Base-by-base conservation (phyloP, 768 basidiomycete species). In the Serpula lacrymans region DNA sequence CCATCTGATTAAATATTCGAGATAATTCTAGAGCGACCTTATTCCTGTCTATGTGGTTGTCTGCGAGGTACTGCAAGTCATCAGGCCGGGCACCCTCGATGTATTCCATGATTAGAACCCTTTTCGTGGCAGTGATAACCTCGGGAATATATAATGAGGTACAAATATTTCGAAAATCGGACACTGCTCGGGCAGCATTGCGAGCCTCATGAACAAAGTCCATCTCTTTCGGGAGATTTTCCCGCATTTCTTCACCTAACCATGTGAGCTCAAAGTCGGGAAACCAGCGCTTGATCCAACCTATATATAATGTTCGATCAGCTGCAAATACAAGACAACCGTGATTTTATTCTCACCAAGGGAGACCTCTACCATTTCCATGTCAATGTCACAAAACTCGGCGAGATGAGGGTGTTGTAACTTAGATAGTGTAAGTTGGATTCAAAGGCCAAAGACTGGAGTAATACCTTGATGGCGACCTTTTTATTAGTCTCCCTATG, bases 251-350 rank as follows among this genome's bases (percentile, higher is more conserved):
- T 51, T 92, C 88, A 43, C 86, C 68, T 9, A 95, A 73, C 94
- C 93, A 96, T 0, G 82, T 83, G 55, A 95, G 88, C 59, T 97
- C 94, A 51, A 98, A 99, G 39, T 93, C 83, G 1, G 96, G 96
- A 61, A 98, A 98, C 75, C 90, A 81, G 45, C 77, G 78, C 55
- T 94, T 94, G 48, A 99, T 82, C 78, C 89, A 84, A 13, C 83
- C 83, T 82, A 37, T 10, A 33, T 42, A 34, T 37, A 18, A 34
- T 20, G 7, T n/a, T 37, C 6, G 39, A 6, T 28, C 20, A 21
- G n/a, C 11, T 25, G 9, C 24, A 16, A 16, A 20, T 41, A 28
- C 24, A 24, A 11, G 4, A 12, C 17, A 50, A n/a, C n/a, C n/a
- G n/a, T 14, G 16, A 22, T 14, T 12, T 22, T 10, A 18, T 17